Conservation (phyloP, 306 rosid genomes). For the Argentina anserina region DNA sequence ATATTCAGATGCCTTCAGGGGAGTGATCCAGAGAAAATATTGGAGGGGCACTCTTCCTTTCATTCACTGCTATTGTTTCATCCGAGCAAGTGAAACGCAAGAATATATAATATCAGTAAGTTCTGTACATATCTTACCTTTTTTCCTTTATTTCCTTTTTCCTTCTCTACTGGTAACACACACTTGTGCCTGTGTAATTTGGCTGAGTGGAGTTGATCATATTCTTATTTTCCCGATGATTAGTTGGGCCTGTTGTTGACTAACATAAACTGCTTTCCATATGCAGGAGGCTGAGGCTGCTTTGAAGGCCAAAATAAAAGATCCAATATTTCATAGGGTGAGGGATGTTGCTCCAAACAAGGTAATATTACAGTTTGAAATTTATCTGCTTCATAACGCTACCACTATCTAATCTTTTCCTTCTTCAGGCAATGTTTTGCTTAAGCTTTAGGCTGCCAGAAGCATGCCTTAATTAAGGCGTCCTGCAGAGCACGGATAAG, state of each 20-base stretch:
- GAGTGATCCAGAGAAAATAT: conserved; percentile 50
- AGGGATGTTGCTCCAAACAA: conserved; percentile 97
- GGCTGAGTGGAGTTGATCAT: background rate
- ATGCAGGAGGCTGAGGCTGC: conserved; percentile 84
- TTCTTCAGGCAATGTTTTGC: conserved; percentile 81
- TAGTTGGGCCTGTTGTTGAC: background rate
- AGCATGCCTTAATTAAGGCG: conserved; percentile 46
- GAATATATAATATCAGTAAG: conserved; percentile 69
- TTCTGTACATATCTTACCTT: conserved; percentile 4
- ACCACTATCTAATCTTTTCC: background rate
- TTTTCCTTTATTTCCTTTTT: background rate
- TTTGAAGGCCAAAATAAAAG: conserved; percentile 54
- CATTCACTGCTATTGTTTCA: conserved; percentile 94
- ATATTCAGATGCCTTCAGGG: conserved; percentile 69
- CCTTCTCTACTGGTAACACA: background rate
- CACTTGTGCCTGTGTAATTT: too few relatives aligned
- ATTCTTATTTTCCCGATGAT: background rate
- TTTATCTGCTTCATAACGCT: background rate
- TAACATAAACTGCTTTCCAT: conserved; percentile 5
- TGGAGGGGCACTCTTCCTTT: conserved; percentile 81
- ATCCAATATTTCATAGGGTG: conserved; percentile 69
- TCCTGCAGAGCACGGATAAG: background rate
- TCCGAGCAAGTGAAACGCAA: conserved; percentile 70
- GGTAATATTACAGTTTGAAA: conserved; percentile 43
- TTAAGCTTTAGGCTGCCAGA: conserved; percentile 64